These are phyloP conservation scores for Sporobolomyces phaffii DNA, from an alignment of 768 basidiomycete species.

Conservation along the genomic window DNA sequence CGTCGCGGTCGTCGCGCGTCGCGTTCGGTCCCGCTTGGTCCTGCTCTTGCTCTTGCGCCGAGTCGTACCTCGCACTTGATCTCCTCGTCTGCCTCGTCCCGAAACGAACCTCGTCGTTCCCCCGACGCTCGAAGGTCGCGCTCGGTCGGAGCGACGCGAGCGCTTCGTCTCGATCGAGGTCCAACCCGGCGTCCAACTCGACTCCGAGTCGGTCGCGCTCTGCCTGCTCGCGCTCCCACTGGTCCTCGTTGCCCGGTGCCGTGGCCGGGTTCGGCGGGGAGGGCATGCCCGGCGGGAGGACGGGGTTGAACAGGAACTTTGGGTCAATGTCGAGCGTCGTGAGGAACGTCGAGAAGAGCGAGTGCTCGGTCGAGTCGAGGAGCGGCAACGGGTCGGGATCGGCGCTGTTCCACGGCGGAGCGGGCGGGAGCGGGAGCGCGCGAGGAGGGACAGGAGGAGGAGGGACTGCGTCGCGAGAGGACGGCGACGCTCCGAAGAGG, in stretches of 20 bases:
- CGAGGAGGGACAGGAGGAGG: background rate
- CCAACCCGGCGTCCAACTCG: conserved; percentile 5
- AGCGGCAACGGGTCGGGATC: background rate
- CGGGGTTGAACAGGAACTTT: conserved; percentile 35
- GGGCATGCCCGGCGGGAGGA: conserved; percentile 35
- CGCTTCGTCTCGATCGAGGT: background rate
- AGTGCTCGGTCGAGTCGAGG: conserved; percentile 24
- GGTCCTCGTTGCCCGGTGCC: background rate
- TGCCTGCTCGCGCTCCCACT: background rate
- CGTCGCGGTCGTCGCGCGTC: too few relatives aligned
- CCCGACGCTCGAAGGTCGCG: too few relatives aligned
- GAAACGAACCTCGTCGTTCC: too few relatives aligned
- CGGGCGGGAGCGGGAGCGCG: background rate
- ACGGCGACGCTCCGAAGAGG: too few relatives aligned
- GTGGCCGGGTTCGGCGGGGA: conserved; percentile 7
- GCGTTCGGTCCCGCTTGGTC: too few relatives aligned
- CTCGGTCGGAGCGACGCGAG: background rate
- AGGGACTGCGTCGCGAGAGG: too few relatives aligned
- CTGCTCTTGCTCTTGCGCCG: background rate
- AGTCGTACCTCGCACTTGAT: too few relatives aligned
- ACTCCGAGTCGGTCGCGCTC: conserved; percentile 25
- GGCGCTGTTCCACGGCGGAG: background rate
- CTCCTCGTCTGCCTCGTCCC: too few relatives aligned
- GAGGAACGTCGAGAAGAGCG: conserved; percentile 31
- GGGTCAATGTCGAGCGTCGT: conserved; percentile 29